Evolutionary conservation across 2,329 filamentous ascomycete genomes (phyloP).

Genomic region (Cladosporium sp.): DNA sequence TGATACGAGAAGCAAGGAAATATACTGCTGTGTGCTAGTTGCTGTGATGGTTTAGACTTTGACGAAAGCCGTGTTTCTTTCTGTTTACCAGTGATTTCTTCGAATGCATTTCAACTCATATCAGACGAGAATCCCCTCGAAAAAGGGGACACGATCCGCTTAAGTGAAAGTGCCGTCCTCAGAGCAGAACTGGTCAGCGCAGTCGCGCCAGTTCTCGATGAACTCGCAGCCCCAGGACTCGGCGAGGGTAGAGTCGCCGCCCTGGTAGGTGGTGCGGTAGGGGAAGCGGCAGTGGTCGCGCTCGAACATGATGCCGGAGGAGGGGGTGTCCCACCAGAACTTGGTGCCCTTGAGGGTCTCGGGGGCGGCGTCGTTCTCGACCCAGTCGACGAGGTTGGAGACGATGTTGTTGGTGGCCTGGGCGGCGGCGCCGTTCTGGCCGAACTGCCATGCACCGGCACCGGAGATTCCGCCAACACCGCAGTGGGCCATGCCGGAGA

Average conservation of each 20-base stretch:
- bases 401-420: constrained; percentile 42
- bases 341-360: constrained; percentile 40
- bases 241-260: constrained; percentile 32
- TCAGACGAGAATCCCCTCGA: too few species aligned
- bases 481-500: constrained; percentile 51
- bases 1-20: too few species aligned
- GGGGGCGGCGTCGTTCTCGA: constrained; percentile 29
- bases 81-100: too few species aligned
- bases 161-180: constrained; percentile 12
- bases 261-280: constrained; percentile 32
- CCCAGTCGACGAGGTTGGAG: constrained; percentile 39
- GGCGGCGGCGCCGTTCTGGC: constrained; percentile 28
- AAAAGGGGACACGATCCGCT: constrained; percentile 4
- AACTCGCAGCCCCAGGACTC: constrained; percentile 33
- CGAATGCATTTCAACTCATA: too few species aligned
- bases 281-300: constrained; percentile 42
- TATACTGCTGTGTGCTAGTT: too few species aligned
- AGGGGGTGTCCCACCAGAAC: constrained; percentile 38
- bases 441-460: constrained; percentile 41
- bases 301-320: constrained; percentile 39
- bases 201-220: constrained; percentile 27
- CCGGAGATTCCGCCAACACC: constrained; percentile 38
- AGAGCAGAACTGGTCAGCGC: constrained; percentile 20
- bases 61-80: too few species aligned
- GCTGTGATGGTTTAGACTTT: too few species aligned